Evolutionary conservation across 2,329 filamentous ascomycete species (phyloP), one percentile per base, ranked within the genome.

Genomic region (Mycosphaerella arachidis): DNA sequence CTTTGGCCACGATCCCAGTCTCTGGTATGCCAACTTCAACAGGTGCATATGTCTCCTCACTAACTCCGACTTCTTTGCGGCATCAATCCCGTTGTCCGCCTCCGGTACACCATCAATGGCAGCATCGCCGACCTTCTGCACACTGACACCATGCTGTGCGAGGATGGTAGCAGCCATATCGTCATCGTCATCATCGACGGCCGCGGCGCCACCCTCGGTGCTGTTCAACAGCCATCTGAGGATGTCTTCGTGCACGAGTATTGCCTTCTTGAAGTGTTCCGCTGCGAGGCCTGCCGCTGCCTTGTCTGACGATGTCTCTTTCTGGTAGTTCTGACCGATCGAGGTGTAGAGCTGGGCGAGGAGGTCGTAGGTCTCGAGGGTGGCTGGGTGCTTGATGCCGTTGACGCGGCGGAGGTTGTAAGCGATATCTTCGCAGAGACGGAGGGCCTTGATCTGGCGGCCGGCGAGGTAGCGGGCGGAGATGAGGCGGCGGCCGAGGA

Each of bases 341-440:
- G 69, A 72, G 6, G 79, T 81, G 73, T 80, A 82, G 1, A 84
- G 74, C 37, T 78, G 73, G 0, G 79, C 79, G 5, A 83, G 76
- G 10, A 83, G 71, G 63, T 78, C 77, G 61, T 76, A 80, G 64
- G 80, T 78, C 56, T 82, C 77, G 55, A 82, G 68, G 0, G 81
- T 82, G 30, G 78, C 73, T 0, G 74, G 74, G 48, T 81, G 76
- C 8, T 76, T 75, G 31, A 76, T 75, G 4, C 81, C 81, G 70
- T 81, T 80, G 6, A 81, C 80, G 24, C 81, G 79, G 10, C 79
- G 78, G 62, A 83, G 74, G 67, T 84, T 84, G 74, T 84, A 84
- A 43, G 78, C 79, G 58, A 84, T 82, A 67, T 81, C 79, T 66
- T 81, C 81, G 69, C 77, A 79, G 1, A 84, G 77, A 54, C 75